phyloP scores from a whole-genome alignment of 345 rosid genomes.

The Angophora floribunda region DNA sequence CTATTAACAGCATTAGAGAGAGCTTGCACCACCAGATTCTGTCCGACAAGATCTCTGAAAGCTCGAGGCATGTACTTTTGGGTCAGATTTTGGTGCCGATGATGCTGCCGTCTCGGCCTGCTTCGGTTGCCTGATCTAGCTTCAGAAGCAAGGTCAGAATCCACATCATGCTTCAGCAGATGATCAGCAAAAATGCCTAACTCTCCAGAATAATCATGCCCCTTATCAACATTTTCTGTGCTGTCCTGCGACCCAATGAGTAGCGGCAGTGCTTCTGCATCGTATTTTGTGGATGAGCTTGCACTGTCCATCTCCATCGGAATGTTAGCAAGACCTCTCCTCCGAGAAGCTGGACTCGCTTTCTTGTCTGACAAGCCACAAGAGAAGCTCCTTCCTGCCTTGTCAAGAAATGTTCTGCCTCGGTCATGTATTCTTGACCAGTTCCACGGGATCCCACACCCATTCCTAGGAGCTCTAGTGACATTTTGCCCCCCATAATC shows the following conservation, averaged over 20 bases:
- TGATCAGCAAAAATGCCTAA: constrained; percentile 81
- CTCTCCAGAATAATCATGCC: constrained; percentile 91
- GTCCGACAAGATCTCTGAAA: constrained; percentile 78
- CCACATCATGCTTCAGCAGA: constrained; percentile 55
- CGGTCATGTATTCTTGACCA: constrained; percentile 96
- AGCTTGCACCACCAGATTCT: constrained; percentile 80
- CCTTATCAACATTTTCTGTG: constrained; percentile 59
- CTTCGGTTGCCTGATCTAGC: constrained; percentile 51
- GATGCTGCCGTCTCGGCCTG: constrained; percentile 16
- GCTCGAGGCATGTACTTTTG: constrained; percentile 80
- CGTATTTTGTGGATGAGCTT: constrained; percentile 36
- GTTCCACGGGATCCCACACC: constrained; percentile 95
- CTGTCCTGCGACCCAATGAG: constrained; percentile 57
- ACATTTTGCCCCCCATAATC: constrained; percentile 34
- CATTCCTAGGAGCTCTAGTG: constrained; percentile 59
- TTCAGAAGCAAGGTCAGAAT: constrained; percentile 76
- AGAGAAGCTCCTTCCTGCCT: constrained; percentile 92
- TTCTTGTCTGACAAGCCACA: constrained; percentile 80
- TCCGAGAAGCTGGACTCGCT: constrained; percentile 36
- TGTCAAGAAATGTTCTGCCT: constrained; percentile 75
- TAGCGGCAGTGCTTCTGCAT: constrained; percentile 64
- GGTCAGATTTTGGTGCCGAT: constrained; percentile 72
- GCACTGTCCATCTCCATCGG: constrained; percentile 54
- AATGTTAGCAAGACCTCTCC: constrained; percentile 47
- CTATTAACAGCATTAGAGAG: constrained; percentile 69